Evolutionary conservation across 768 basidiomycete genomes (phyloP), one percentile per base, ranked within the genome.

Genomic region (Naganishia kalamii): DNA sequence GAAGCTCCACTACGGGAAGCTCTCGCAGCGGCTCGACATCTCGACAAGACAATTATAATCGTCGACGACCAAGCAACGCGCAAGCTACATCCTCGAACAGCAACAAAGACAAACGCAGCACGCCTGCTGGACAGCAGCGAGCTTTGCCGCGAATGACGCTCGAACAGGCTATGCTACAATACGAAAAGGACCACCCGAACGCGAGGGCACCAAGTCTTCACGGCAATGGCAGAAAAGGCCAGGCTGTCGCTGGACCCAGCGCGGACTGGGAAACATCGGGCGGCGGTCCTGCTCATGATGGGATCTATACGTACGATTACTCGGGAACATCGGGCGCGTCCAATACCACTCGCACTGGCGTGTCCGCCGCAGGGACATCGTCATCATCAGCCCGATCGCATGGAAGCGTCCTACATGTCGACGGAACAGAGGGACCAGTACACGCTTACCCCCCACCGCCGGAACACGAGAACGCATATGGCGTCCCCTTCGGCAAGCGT

Each of bases 281-380:
- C 35, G 54, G 40, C 54, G 54, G 32, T 15, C 12, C 35, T 1
- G 32, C 33, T 19, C 54, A 57, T 11, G 63, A 64, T 27, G 63
- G 63, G 10, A 32, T 64, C 35, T 64, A 64, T 21, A 64, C 63
- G 12, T 64, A 52, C 44, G 63, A 57, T 23, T 64, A 64, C 41
- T 46, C 60, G 17, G 43, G 43, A 5, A 10, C 43, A 44, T 5
- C 43, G 10, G 5, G 21, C 43, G 6, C 19, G 37, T 11, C 13
- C 43, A 44, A 44, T 44, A 6, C 13, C 19, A 5, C 11, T 11
- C 43, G 13, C 12, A 15, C 43, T 6, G 10, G 11, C 21, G 43
- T 10, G 5, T 11, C 11, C 19, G 43, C 43, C 19, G 10, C 13
- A 11, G 43, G 7, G 13, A n/a, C 10, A 6, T 44, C 43, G 8